Base-by-base conservation (phyloP, 2,329 filamentous ascomycete species). In the Rhexocercosporidium sp. region DNA sequence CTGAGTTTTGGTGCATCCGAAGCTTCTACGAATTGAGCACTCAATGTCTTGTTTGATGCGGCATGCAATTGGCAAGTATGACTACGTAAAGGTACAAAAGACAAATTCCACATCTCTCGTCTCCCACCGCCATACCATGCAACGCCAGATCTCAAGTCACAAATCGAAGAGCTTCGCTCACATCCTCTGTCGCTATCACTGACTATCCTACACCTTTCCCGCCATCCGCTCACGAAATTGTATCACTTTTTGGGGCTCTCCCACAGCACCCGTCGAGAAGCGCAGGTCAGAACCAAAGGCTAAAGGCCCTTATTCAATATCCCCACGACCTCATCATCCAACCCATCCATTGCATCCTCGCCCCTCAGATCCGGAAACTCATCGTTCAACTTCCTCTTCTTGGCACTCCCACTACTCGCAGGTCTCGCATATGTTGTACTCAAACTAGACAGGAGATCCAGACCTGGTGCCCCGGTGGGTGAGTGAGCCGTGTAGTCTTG, bases 321-420 rank as follows among this genome's bases (percentile, higher is more conserved):
- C 68, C 86, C 85, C 11, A 85, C 85, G 57, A 90, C 84, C 76
- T 89, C 87, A 8, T 83, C 85, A 75, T 90, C 88, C 70, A 90
- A 79, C 22, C 85, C 86, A 66, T 80, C 78, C 79, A 85, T 83
- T 31, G 82, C 83, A 71, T 86, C 49, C 18, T 54, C 82, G 49
- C 84, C 85, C 11, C 77, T 79, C 61, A 82, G 75, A 49, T 81
- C 80, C 1, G 83, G 81, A 71, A 82, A 83, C 47, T 82, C 81
- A 62, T 81, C 81, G 69, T 78, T 78, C 39, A 85, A 75, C 72
- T 86, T 86, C 53, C 84, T 80, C 70, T 82, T 83, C 70, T 82
- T 83, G 16, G 77, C 75, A 65, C 78, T 79, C 9, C 71, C 70
- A 25, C 62, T 54, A 59, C 72, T 71, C 20, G 76, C 68, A 64